phyloP scores from a whole-genome alignment of 2,329 filamentous ascomycete genomes.

The Phaeosphaeriaceae sp. region DNA sequence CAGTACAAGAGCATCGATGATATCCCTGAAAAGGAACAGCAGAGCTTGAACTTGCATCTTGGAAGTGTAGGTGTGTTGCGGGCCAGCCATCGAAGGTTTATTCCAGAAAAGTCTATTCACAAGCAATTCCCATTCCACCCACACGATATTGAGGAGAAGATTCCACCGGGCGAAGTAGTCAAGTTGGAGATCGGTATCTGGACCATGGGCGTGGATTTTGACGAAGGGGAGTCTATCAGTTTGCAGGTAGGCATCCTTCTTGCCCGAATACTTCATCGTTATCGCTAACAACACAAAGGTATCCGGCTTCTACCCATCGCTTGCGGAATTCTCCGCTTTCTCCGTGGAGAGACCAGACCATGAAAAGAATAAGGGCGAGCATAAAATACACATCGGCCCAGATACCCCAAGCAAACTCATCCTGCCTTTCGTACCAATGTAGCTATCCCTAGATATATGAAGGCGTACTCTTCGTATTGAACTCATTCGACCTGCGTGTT shows the following conservation, averaged over 20 bases:
- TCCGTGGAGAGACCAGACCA: slow-evolving; percentile 49
- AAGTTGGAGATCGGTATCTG: slow-evolving; percentile 58
- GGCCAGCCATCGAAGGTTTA: slow-evolving; percentile 52
- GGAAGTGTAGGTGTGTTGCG: slow-evolving; percentile 54
- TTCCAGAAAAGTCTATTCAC: slow-evolving; percentile 25
- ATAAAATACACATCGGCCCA: slow-evolving; percentile 48
- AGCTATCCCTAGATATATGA: not conserved
- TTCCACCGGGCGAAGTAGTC: slow-evolving; percentile 51
- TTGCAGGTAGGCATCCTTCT: slow-evolving; percentile 11
- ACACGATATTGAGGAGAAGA: slow-evolving; percentile 51
- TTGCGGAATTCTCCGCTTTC: slow-evolving; percentile 47
- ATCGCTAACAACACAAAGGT: slow-evolving; percentile 12
- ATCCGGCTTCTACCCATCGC: slow-evolving; percentile 36
- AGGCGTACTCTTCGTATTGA: too few species aligned
- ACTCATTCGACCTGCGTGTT: too few species aligned
- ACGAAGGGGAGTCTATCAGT: slow-evolving; percentile 47
- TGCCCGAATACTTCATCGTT: not conserved
- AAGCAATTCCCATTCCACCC: slow-evolving; percentile 45
- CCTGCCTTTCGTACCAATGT: slow-evolving; percentile 42
- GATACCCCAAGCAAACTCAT: slow-evolving; percentile 49
- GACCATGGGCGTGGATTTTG: slow-evolving; percentile 56
- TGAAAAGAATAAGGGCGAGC: slow-evolving; percentile 51
- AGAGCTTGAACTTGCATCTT: slow-evolving; percentile 51
- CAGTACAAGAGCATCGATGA: slow-evolving; percentile 56
- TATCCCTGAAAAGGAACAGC: slow-evolving; percentile 58